Conservation (phyloP, 1,284 basidiomycete species). For the Apiotrichum veenhuisii region DNA sequence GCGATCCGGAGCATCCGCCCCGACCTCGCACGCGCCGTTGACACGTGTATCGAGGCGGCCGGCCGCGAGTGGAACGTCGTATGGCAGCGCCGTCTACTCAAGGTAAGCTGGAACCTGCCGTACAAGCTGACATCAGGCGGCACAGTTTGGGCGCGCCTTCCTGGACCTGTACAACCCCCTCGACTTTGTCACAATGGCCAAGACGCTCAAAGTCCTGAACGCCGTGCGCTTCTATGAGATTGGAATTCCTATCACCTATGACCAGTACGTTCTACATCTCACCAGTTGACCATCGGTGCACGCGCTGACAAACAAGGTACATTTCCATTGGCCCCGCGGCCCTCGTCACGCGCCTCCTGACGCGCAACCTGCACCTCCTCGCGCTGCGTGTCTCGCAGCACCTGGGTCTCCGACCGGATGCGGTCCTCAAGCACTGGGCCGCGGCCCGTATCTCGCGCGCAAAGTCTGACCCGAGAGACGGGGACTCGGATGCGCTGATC, state of each 20-base stretch:
- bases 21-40: constrained; percentile 81
- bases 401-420: constrained; percentile 75
- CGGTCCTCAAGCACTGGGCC: constrained; percentile 94
- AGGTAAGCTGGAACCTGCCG: constrained; percentile 54
- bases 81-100: constrained; percentile 83
- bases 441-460: constrained; percentile 80
- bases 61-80: constrained; percentile 83
- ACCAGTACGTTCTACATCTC: constrained; percentile 60
- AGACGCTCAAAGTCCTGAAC: constrained; percentile 90
- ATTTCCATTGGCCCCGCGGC: constrained; percentile 69
- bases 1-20: constrained; percentile 81
- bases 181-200: constrained; percentile 85
- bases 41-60: constrained; percentile 90
- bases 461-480: constrained; percentile 54
- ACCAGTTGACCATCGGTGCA: background rate
- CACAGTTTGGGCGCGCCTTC: constrained; percentile 91
- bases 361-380: constrained; percentile 84
- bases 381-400: constrained; percentile 86
- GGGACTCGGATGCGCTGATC: constrained; percentile 67
- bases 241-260: constrained; percentile 87
- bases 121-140: constrained; percentile 59
- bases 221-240: constrained; percentile 86
- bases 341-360: constrained; percentile 76
- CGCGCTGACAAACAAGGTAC: constrained; percentile 58
- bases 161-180: constrained; percentile 87